Percentiles rank a stretch among this genome's conserved stretches.
Conservation (phyloP, 108 stramenopile species). For the Nitzschia sp. region DNA sequence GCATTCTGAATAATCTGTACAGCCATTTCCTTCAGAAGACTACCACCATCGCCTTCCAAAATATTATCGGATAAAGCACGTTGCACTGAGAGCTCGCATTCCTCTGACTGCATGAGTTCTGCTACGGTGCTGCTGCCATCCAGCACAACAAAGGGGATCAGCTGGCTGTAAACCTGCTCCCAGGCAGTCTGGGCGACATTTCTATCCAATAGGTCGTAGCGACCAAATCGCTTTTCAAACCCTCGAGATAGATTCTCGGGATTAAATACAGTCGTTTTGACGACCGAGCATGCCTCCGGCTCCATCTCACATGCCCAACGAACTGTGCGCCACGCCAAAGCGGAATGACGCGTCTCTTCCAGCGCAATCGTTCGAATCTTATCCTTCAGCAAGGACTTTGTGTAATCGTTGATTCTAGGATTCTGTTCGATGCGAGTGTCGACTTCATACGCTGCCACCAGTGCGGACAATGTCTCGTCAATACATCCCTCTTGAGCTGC, state of each 20-base stretch:
- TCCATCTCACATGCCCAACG: constrained; percentile 49
- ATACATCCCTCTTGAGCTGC: constrained; percentile 61
- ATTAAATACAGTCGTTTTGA: constrained; percentile 36
- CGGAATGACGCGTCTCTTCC: constrained; percentile 57
- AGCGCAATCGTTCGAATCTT: constrained; percentile 52
- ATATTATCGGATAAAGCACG: no score
- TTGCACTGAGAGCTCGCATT: not conserved
- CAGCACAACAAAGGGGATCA: constrained; percentile 1
- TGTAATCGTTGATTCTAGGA: constrained; percentile 3
- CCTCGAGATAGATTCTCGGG: not conserved
- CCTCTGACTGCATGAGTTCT: no score
- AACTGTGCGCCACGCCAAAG: constrained; percentile 61
- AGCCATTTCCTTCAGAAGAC: not conserved
- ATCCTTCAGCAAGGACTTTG: constrained; percentile 26
- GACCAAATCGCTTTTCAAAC: constrained; percentile 11
- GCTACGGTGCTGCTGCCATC: not conserved
- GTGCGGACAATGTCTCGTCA: constrained; percentile 60
- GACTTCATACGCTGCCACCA: constrained; percentile 47
- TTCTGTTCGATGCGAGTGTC: constrained; percentile 22
- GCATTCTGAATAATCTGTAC: not conserved
- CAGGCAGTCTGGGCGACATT: not conserved
- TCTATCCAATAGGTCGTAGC: not conserved
- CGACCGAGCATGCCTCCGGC: constrained; percentile 36
- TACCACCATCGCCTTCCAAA: no score
- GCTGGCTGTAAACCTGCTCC: not conserved